phyloP scores from a whole-genome alignment of 164 flowering plant genomes.

The Liquidambar formosana region DNA sequence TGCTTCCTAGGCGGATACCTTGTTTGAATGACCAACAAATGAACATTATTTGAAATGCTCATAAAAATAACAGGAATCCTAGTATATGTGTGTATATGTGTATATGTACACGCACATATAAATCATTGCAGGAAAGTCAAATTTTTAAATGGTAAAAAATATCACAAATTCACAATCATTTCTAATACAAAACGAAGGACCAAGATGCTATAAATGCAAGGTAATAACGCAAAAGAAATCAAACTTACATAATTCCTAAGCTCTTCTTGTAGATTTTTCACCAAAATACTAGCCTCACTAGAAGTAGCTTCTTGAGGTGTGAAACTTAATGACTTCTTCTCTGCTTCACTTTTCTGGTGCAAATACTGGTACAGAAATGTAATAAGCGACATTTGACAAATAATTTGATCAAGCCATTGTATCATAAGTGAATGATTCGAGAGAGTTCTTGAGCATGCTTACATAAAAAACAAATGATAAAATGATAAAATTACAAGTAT shows the following conservation, averaged over 20 bases:
- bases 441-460: neutral
- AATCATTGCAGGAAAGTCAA: neutral
- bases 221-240: conserved; percentile 5
- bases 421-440: neutral
- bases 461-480: neutral
- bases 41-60: neutral
- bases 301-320: conserved; percentile 44
- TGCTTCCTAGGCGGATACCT: too few species aligned
- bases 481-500: neutral
- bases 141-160: neutral
- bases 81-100: too few species aligned
- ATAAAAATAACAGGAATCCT: neutral
- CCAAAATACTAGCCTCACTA: conserved; percentile 49
- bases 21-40: neutral
- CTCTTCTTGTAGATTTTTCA: conserved; percentile 88
- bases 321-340: conserved; percentile 45
- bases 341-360: conserved; percentile 63
- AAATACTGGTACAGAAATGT: conserved; percentile 48
- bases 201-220: neutral
- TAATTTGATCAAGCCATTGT: neutral
- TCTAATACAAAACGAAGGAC: neutral
- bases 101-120: too few species aligned
- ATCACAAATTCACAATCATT: neutral
- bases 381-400: neutral
- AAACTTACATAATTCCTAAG: conserved; percentile 74